phyloP scores from a whole-genome alignment of 306 rosid species.

The Astragalus glycyphyllos region DNA sequence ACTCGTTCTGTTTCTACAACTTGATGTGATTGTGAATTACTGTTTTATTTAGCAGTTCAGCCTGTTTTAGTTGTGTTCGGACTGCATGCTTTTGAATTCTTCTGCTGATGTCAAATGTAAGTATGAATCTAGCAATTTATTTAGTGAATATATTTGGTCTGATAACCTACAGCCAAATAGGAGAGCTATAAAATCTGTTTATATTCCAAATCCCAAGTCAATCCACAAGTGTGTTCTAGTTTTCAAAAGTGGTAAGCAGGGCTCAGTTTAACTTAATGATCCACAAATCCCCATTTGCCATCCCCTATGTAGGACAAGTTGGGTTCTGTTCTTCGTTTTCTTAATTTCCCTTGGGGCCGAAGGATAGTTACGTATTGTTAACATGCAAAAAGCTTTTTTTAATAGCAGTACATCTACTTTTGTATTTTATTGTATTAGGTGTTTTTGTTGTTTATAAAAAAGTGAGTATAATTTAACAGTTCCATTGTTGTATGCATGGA shows the following conservation, averaged over 20 bases:
- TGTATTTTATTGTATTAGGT: no score
- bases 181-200: neutral
- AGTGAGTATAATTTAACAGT: neutral
- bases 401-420: neutral
- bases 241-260: neutral
- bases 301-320: neutral
- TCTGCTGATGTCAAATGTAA: slow-evolving; percentile 29
- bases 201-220: neutral
- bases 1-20: neutral
- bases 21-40: neutral
- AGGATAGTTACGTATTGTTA: neutral
- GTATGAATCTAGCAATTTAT: slow-evolving; percentile 6
- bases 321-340: neutral
- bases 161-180: slow-evolving; percentile 1
- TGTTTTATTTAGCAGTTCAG: neutral
- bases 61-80: neutral
- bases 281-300: neutral
- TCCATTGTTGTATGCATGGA: neutral
- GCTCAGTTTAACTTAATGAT: neutral
- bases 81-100: slow-evolving; percentile 6
- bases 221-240: neutral
- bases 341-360: neutral
- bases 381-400: neutral
- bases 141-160: slow-evolving; percentile 22
- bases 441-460: no score